These are phyloP conservation scores for Phytophthora citricola DNA, from an alignment of 352 stramenopile genomes.

Conservation along the genomic window DNA sequence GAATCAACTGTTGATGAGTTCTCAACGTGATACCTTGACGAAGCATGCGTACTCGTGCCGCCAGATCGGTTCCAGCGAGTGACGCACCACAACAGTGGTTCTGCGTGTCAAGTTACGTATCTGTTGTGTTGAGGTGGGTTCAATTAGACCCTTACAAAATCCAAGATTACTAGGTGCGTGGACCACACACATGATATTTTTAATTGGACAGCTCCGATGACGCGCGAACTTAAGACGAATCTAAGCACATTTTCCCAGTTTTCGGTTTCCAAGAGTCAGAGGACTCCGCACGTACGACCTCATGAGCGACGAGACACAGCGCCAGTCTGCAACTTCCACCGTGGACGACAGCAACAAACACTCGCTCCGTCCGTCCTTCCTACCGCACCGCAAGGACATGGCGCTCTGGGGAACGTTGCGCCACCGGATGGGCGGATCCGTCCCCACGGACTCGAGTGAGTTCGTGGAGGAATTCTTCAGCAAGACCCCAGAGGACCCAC, in stretches of 20 bases:
- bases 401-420: conserved; percentile 84
- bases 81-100: conserved; percentile 2
- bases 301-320: conserved; percentile 27
- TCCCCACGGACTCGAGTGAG: conserved; percentile 68
- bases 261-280: conserved; percentile 31
- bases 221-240: conserved; percentile 8
- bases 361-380: conserved; percentile 16
- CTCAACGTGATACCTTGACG: background rate
- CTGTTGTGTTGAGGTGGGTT: conserved; percentile 5
- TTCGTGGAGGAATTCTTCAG: conserved; percentile 86
- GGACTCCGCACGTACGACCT: conserved; percentile 4
- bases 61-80: conserved; percentile 9
- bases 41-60: background rate
- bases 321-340: conserved; percentile 28
- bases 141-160: conserved; percentile 6
- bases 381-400: conserved; percentile 49
- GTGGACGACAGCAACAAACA: conserved; percentile 20
- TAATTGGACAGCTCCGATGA: background rate
- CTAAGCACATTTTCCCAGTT: conserved; percentile 11
- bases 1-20: no score
- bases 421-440: conserved; percentile 70
- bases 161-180: background rate
- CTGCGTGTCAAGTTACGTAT: background rate
- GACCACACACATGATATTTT: conserved; percentile 5
- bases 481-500: conserved; percentile 70